Evolutionary conservation across 2,329 filamentous ascomycete species (phyloP).

Genomic region (Cryphonectria parasitica): DNA sequence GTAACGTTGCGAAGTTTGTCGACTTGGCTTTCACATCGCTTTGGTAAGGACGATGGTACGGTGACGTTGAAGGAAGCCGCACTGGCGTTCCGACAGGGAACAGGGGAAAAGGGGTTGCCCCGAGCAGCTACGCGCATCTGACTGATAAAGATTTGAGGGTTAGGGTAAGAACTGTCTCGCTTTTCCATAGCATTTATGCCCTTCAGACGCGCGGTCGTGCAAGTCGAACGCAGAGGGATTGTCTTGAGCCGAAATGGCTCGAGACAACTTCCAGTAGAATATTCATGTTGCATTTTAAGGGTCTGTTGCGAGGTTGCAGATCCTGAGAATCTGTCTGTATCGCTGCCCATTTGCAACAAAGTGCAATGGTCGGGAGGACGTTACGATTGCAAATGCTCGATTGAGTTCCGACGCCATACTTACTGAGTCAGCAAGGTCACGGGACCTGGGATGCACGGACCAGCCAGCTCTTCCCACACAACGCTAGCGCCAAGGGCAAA

Average conservation of each 20-base stretch:
- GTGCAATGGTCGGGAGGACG: neutral
- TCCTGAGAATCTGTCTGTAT: neutral
- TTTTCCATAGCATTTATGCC: neutral
- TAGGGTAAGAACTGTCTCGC: no score
- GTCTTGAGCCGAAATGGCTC: neutral
- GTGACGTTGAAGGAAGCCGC: neutral
- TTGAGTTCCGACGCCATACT: neutral
- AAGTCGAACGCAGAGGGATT: neutral
- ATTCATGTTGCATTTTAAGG: neutral
- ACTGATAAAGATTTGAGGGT: neutral
- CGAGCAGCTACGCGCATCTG: neutral
- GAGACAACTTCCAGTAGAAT: neutral
- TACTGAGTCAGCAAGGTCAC: constrained; percentile 13
- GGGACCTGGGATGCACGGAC: constrained; percentile 9
- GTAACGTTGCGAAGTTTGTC: neutral
- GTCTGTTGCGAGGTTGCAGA: neutral
- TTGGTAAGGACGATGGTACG: neutral
- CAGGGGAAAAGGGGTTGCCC: constrained; percentile 2
- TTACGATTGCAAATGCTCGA: neutral
- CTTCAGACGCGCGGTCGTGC: neutral
- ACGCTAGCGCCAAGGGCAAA: constrained; percentile 14
- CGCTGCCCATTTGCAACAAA: no score
- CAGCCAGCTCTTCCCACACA: constrained; percentile 14
- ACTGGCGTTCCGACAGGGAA: neutral
- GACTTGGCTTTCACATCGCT: neutral